These are phyloP conservation scores for Hymenoscyphus salicellus DNA, from an alignment of 2,329 filamentous ascomycete species.

Conservation along the genomic window DNA sequence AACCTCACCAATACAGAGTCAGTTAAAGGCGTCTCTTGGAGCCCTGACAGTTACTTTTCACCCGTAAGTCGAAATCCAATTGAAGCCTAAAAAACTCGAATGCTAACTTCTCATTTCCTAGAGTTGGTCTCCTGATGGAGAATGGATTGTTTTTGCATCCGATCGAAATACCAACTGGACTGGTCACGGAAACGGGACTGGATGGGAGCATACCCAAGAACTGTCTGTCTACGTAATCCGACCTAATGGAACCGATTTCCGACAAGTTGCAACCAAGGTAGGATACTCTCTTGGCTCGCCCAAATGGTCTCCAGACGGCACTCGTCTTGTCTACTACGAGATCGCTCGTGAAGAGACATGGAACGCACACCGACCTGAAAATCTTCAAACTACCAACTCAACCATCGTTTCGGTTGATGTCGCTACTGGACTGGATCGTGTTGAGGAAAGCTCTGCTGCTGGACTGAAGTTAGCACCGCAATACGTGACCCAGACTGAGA, in stretches of 20 bases:
- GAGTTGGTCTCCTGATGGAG: constrained; percentile 41
- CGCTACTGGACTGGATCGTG: constrained; percentile 38
- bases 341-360: constrained; percentile 41
- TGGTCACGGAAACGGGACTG: constrained; percentile 40
- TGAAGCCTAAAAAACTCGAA: no score
- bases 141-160: constrained; percentile 43
- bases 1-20: constrained; percentile 40
- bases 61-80: constrained; percentile 24
- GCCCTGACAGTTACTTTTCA: constrained; percentile 40
- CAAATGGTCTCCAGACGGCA: constrained; percentile 39
- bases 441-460: constrained; percentile 26
- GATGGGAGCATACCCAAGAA: constrained; percentile 43
- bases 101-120: no score
- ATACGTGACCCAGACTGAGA: constrained; percentile 15
- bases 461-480: constrained; percentile 20
- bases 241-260: constrained; percentile 39
- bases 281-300: constrained; percentile 41
- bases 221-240: constrained; percentile 42
- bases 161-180: constrained; percentile 43
- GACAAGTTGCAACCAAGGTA: constrained; percentile 35
- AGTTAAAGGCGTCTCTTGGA: constrained; percentile 24
- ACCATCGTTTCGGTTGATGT: constrained; percentile 41
- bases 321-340: constrained; percentile 41
- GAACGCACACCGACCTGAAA: constrained; percentile 36
- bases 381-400: constrained; percentile 30